Base-by-base conservation (phyloP, 345 rosid species). In the Pistacia integerrima region DNA sequence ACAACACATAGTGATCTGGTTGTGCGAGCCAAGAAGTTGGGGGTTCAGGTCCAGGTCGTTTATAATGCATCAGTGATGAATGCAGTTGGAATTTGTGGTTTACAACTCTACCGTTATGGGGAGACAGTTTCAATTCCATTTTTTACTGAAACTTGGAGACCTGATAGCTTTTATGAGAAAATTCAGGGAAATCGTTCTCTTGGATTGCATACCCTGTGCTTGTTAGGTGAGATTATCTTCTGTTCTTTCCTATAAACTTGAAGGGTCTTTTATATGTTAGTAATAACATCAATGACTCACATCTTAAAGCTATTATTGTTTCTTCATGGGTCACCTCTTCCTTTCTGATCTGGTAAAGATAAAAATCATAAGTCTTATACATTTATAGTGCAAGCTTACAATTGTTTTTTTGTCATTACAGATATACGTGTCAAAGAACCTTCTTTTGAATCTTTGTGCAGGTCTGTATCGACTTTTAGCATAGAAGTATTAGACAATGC, bases 341-440 rank as follows among this genome's bases (percentile, higher is more conserved):
- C 1, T 51, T 51, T 51, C 36, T 5, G 20, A 56, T 70, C 12
- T 16, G 8, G 0, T 72, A 11, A 5, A 25, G 51, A 57, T 61
- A 16, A 14, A 61, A 48, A 44, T 22, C 46, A 41, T 6, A 41
- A 41, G 46, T 41, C 46, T 41, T 41, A 41, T 6, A 41, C 46
- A 41, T 41, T 41, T 41, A 41, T 41, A 5, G 46, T 8, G 8
- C 1, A n/a, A 74, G 17, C 62, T 74, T 36, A 52, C 36, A 61
- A 59, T 44, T 30, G 35, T 30, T 64, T 52, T 36, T 44, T 61
- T 54, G 22, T 64, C 54, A 55, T 16, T 81, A 20, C 85, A 92
- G 97, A 97, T 87, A 97, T 97, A 69, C 86, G 90, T 57, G 98
- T 94, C 77, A 97, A 93, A 84, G 98, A 94, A 83, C 99, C 97